Base-by-base conservation (phyloP, 495 filamentous ascomycete genomes). In the Aspergillus incahuasiensis region DNA sequence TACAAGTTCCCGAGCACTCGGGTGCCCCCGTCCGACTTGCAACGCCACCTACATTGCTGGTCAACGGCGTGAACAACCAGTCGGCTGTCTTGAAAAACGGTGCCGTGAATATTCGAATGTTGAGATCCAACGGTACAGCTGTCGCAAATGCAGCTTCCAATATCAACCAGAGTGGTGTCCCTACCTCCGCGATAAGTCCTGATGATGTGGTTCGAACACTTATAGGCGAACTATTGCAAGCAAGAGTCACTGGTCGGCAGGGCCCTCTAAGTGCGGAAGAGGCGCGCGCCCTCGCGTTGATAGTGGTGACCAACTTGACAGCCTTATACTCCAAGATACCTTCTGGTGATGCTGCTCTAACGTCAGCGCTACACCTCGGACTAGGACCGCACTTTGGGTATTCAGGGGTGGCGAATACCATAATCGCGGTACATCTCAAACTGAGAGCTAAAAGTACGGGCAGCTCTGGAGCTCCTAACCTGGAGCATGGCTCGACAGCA, bases 1-100 rank as follows among this genome's bases (percentile, higher is more conserved):
- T 96, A 2, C 91, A 94, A 65, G 91, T 95, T 8, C 91, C 91
- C 1, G 81, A 86, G 63, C 82, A 88, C 55, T 70, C 82, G 9
- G 86, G 89, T 2, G 87, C 83, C 0, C 80, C 87, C 9, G 87
- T 96, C 1, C 79, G 89, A 18, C 81, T 94, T 18, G 89, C 89
- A 0, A 92, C 89, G 0, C 89, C 89, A 8, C 86, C 86, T 0
- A 79, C 82, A 9, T 68, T 90, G 0, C 75, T 87, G 54, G 73
- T 91, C 1, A 91, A 90, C 57, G 88, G 87, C 2, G 79, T 82
- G 19, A 74, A 70, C 30, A 68, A 74, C 38, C 61, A 65, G 0
- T 66, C 74, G 9, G 49, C 59, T 4, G 47, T 63, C 7, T 56
- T 63, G 28, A 60, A 62, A 40, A 59, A 68, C 22, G 58, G 66